These are phyloP conservation scores for Holtermanniella nyarrowii DNA, from an alignment of 768 basidiomycete genomes.

Conservation along the genomic window DNA sequence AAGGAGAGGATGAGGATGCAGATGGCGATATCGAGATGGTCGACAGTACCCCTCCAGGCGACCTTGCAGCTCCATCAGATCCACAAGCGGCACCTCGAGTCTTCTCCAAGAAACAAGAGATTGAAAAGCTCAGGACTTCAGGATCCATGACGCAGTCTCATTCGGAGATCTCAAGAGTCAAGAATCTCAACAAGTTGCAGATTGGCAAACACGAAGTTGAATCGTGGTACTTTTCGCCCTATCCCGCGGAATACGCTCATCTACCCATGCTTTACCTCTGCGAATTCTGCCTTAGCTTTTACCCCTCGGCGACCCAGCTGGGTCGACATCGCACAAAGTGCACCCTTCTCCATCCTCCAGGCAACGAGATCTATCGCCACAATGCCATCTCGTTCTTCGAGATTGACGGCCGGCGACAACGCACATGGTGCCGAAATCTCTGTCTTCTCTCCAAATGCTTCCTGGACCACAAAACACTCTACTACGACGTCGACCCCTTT, in stretches of 20 bases:
- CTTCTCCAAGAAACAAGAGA: slow-evolving; percentile 97
- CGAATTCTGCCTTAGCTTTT: slow-evolving; percentile 95
- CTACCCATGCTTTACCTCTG: slow-evolving; percentile 91
- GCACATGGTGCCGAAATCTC: slow-evolving; percentile 93
- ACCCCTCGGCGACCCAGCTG: slow-evolving; percentile 80
- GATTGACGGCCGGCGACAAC: slow-evolving; percentile 90
- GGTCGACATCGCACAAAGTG: slow-evolving; percentile 84
- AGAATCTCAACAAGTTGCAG: slow-evolving; percentile 92
- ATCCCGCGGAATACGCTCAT: slow-evolving; percentile 96
- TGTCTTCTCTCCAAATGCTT: slow-evolving; percentile 96
- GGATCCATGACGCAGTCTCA: slow-evolving; percentile 99
- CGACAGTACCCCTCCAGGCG: slow-evolving; percentile 40
- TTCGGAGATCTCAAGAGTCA: slow-evolving; percentile 93
- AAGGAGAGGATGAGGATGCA: slow-evolving; percentile 46
- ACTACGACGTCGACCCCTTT: slow-evolving; percentile 99
- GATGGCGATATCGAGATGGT: slow-evolving; percentile 46
- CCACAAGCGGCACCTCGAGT: slow-evolving; percentile 48
- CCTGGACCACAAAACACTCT: slow-evolving; percentile 97
- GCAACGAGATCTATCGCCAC: slow-evolving; percentile 97
- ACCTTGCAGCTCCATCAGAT: slow-evolving; percentile 47
- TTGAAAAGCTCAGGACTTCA: slow-evolving; percentile 92
- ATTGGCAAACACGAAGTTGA: slow-evolving; percentile 96
- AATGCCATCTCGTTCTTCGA: slow-evolving; percentile 97
- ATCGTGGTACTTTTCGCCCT: slow-evolving; percentile 99
- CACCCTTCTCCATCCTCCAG: slow-evolving; percentile 84